Percentiles rank a stretch among this genome's conserved stretches.
Evolutionary conservation across 2,329 filamentous ascomycete species (phyloP).

Genomic region (Phyllosticta paracitricarpa): DNA sequence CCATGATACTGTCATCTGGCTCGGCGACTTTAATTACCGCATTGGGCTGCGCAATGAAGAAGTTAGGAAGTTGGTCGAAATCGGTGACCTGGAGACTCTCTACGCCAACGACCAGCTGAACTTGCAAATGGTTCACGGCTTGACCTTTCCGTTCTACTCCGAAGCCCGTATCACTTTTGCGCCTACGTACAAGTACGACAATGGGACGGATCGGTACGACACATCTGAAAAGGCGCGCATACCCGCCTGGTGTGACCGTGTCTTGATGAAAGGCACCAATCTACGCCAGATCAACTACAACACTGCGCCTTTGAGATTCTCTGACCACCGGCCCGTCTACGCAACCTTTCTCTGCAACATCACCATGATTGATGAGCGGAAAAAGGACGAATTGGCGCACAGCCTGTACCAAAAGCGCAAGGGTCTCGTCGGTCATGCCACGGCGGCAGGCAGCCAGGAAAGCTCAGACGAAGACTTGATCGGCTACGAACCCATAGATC

Average conservation of each 20-base stretch:
- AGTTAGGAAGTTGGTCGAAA: slow-evolving; percentile 63
- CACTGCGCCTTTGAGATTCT: slow-evolving; percentile 74
- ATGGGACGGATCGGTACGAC: slow-evolving; percentile 82
- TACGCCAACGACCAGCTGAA: slow-evolving; percentile 96
- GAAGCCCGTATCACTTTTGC: slow-evolving; percentile 80
- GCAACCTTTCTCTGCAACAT: slow-evolving; percentile 79
- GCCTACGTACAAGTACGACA: slow-evolving; percentile 92
- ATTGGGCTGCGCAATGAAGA: slow-evolving; percentile 75
- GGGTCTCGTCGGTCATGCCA: slow-evolving; percentile 54
- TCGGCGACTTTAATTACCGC: slow-evolving; percentile 97
- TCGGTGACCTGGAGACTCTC: slow-evolving; percentile 62
- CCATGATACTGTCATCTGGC: slow-evolving; percentile 80
- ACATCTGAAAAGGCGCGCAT: slow-evolving; percentile 92
- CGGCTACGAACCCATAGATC: slow-evolving; percentile 73
- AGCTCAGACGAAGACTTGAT: slow-evolving; percentile 67
- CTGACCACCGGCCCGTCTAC: slow-evolving; percentile 93
- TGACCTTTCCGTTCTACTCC: slow-evolving; percentile 84
- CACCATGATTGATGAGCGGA: slow-evolving; percentile 64
- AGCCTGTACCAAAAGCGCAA: slow-evolving; percentile 63
- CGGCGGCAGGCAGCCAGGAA: slow-evolving; percentile 45
- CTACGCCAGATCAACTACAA: slow-evolving; percentile 77
- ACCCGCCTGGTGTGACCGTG: slow-evolving; percentile 93
- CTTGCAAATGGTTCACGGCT: slow-evolving; percentile 87
- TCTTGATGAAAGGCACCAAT: slow-evolving; percentile 75
- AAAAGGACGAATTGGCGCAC: slow-evolving; percentile 61